Percentiles rank a stretch among this genome's conserved stretches.
Evolutionary conservation across 2,329 filamentous ascomycete species (phyloP).

Genomic region (Geosmithia putterillii): DNA sequence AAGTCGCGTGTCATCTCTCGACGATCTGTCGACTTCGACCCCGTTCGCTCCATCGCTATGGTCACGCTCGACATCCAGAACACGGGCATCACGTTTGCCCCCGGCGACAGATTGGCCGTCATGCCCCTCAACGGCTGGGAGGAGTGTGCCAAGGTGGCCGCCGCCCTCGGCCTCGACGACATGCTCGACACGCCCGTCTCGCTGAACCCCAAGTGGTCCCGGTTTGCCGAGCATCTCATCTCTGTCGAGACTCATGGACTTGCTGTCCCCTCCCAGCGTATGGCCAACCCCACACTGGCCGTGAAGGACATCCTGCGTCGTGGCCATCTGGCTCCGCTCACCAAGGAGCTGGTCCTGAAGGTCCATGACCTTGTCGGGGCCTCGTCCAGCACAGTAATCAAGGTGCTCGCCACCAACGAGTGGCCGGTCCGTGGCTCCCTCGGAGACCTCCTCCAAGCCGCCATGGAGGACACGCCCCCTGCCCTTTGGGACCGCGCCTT

Average conservation of each 20-base stretch:
- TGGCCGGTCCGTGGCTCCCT: constrained; percentile 39
- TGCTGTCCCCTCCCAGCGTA: constrained; percentile 19
- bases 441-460: constrained; percentile 35
- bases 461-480: constrained; percentile 31
- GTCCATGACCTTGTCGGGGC: constrained; percentile 34
- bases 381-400: constrained; percentile 34
- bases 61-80: constrained; percentile 39
- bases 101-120: constrained; percentile 38
- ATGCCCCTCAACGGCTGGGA: constrained; percentile 44
- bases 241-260: background rate
- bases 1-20: constrained; percentile 29
- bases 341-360: constrained; percentile 35
- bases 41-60: constrained; percentile 29
- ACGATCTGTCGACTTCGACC: constrained; percentile 32
- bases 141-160: constrained; percentile 40
- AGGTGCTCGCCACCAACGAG: constrained; percentile 33
- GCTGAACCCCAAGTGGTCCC: constrained; percentile 27
- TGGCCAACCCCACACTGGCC: constrained; percentile 17
- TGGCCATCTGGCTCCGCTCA: constrained; percentile 38
- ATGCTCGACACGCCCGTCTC: constrained; percentile 28
- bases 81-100: constrained; percentile 39
- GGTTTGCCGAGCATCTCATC: constrained; percentile 31
- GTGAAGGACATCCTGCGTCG: constrained; percentile 36
- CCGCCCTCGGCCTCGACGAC: constrained; percentile 34
- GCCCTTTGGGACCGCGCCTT: constrained; percentile 40